phyloP scores from a whole-genome alignment of 164 flowering plant species.

The Annona cherimola region DNA sequence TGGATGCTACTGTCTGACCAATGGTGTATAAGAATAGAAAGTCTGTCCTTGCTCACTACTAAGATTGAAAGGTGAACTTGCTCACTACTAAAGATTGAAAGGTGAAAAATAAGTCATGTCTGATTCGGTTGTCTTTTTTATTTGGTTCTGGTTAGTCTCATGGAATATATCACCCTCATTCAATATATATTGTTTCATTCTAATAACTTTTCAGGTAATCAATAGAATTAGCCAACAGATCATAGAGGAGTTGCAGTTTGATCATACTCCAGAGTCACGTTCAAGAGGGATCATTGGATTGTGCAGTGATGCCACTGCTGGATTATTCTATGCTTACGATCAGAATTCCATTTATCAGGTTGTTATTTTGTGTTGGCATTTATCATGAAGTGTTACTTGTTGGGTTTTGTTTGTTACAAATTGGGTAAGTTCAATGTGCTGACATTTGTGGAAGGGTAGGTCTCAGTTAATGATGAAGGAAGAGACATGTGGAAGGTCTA shows the following conservation, averaged over 20 bases:
- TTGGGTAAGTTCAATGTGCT: slow-evolving; percentile 11
- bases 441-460: slow-evolving; percentile 36
- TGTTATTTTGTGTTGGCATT: slow-evolving; percentile 6
- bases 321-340: slow-evolving; percentile 94
- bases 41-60: not conserved
- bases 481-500: slow-evolving; percentile 99
- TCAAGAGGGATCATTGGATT: slow-evolving; percentile 87
- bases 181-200: not conserved
- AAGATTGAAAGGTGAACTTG: not conserved
- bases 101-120: not conserved
- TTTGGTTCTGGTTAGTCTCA: not conserved
- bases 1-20: not conserved
- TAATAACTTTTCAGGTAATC: slow-evolving; percentile 56
- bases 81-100: not conserved
- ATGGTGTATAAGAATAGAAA: not conserved
- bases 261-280: slow-evolving; percentile 65
- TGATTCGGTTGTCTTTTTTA: not conserved
- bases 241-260: slow-evolving; percentile 90
- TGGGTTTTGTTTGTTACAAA: not conserved
- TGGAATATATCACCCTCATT: not conserved
- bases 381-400: not conserved
- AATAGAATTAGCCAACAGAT: slow-evolving; percentile 91
- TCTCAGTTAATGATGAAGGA: slow-evolving; percentile 96
- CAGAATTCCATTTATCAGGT: slow-evolving; percentile 96
- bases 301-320: slow-evolving; percentile 98